Percentiles rank a stretch among this genome's conserved stretches.
Conservation (phyloP, 257 asterid genomes). For the Gentiana straminea region DNA sequence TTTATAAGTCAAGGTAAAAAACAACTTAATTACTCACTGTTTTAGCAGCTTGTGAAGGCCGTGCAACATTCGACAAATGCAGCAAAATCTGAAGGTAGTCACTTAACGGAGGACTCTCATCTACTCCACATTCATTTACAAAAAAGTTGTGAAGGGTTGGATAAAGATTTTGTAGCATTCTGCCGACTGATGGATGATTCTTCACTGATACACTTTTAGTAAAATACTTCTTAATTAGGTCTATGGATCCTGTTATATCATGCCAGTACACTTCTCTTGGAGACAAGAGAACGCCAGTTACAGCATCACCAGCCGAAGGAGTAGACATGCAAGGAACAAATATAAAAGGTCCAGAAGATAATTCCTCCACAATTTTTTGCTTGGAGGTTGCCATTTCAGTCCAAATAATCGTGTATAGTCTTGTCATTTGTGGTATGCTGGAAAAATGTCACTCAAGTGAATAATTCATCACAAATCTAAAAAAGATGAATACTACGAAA, state of each 20-base stretch:
- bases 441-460: constrained; percentile 13
- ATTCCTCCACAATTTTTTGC: constrained; percentile 44
- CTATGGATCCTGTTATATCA: constrained; percentile 46
- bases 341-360: constrained; percentile 60
- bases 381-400: constrained; percentile 50
- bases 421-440: constrained; percentile 85
- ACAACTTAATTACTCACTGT: constrained; percentile 30
- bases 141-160: constrained; percentile 77
- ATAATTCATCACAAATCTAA: not conserved
- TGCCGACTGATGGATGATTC: constrained; percentile 22
- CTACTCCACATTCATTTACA: constrained; percentile 84
- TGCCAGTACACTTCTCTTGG: constrained; percentile 77
- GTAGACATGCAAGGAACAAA: constrained; percentile 55
- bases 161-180: constrained; percentile 45
- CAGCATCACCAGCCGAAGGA: constrained; percentile 43
- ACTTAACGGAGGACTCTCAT: constrained; percentile 47
- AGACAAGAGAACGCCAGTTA: constrained; percentile 58
- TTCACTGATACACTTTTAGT: constrained; percentile 21
- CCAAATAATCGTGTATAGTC: constrained; percentile 68
- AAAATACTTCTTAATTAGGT: constrained; percentile 26
- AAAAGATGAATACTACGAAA: no score
- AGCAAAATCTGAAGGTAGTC: constrained; percentile 72
- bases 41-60: constrained; percentile 78
- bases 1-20: not conserved
- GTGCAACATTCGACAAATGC: constrained; percentile 42